A percentile compares a stretch with the other conserved stretches of the same genome.
phyloP scores from a whole-genome alignment of 148 eudicot genomes.

The Nepenthes gracilis region DNA sequence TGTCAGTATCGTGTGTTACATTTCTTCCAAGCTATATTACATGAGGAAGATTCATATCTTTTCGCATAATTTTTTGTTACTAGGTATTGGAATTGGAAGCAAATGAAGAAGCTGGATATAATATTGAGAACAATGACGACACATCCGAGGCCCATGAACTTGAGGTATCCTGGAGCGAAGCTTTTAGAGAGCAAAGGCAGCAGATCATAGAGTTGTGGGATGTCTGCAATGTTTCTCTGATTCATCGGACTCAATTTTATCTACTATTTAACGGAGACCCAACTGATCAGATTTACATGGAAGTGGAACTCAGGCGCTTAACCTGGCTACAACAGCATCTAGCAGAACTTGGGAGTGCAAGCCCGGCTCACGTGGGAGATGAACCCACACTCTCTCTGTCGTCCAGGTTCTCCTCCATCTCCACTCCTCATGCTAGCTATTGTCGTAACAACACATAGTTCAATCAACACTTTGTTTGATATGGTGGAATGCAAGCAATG shows the following conservation, averaged over 20 bases:
- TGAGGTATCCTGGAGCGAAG: slow-evolving; percentile 35
- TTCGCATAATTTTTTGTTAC: not conserved
- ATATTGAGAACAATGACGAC: slow-evolving; percentile 29
- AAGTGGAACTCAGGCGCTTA: slow-evolving; percentile 57
- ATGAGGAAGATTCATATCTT: not conserved
- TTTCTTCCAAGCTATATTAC: not conserved
- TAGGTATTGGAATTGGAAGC: slow-evolving; percentile 45
- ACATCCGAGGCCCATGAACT: slow-evolving; percentile 20
- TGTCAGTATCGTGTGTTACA: not conserved
- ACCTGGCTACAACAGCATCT: slow-evolving; percentile 54
- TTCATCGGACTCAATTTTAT: slow-evolving; percentile 67
- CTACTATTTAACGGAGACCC: slow-evolving; percentile 51
- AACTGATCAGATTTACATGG: slow-evolving; percentile 61
- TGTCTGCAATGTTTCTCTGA: slow-evolving; percentile 47
- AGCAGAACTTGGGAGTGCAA: slow-evolving; percentile 48
- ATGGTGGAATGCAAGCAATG: too few species aligned
- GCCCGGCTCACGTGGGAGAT: slow-evolving; percentile 45
- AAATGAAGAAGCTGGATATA: slow-evolving; percentile 31
- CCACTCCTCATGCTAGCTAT: too few species aligned
- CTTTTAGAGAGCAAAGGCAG: slow-evolving; percentile 51
- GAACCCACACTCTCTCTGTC: slow-evolving; percentile 50
- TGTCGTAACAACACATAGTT: not conserved
- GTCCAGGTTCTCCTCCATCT: slow-evolving; percentile 26
- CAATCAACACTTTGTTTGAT: not conserved
- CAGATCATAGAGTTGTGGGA: slow-evolving; percentile 63